Evolutionary conservation across 805 yeast genomes (phyloP), one percentile per base, ranked within the genome.

Genomic region (Candida broadrunensis): DNA sequence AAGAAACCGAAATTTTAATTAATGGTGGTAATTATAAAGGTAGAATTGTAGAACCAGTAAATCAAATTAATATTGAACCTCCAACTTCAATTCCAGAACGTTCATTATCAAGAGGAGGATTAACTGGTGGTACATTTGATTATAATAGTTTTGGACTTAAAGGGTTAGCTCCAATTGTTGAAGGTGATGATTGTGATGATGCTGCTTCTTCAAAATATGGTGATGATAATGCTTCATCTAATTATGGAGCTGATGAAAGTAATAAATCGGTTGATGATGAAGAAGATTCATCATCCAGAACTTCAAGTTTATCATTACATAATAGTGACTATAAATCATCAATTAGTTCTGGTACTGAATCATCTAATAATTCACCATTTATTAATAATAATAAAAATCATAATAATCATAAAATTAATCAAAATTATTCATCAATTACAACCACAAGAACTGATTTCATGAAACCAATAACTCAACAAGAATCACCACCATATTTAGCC

Each of bases 101-200:
- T 16, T 43, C 47, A 19, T 35, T 34, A 14, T 35, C 44, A 8
- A 43, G 47, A 43, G 32, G 36, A 16, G 33, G 34, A 9, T 33
- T 30, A 30, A 27, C 45, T 25, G 41, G 39, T 15, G 42, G 43
- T 15, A 40, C 54, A 7, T 56, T 62, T 38, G 64, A 63, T 42
- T 46, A 41, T 36, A 44, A 45, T 37, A 54, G 61, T 29, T 56
- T 52, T 48, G 61, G 57, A 7, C 43, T 55, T 15, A 54, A 56
- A 37, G 68, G 66, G 1, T 64, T 70, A 45, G 66, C 64, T 16
- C 72, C 73, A 24, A 66, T 67, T 50, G 63, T 52, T 17, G 73
- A 68, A 50, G 43, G 54, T 14, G 64, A 57, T 21, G 64, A 57
- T 21, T 55, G 50, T 38, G 60, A 54, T 38, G 67, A 62, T 39